Base-by-base conservation (phyloP, 1,139 yeast genomes). In the Sugiyamaella pinicola region DNA sequence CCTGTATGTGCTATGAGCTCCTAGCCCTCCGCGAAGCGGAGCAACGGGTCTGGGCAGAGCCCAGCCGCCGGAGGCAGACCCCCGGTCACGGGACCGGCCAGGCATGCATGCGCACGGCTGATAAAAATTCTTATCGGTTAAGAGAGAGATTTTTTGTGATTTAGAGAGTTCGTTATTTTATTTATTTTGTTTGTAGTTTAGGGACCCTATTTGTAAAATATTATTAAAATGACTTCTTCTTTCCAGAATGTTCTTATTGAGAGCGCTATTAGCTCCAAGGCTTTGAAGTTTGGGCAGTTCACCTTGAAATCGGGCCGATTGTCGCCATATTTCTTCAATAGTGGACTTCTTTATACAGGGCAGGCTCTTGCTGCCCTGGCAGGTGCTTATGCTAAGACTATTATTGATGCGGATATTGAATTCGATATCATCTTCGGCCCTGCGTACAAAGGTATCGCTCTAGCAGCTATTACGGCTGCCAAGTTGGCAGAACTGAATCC, bases 321-420 rank as follows among this genome's bases (percentile, higher is more conserved):
- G 58, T 90, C 98, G n/a, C 99, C 99, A 50, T 93, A 93, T 73
- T 93, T 93, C 69, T 93, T 93, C 82, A 93, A 93, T 76, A 75
- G 91, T 73, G 99, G 99, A 12, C 78, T 85, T 56, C 89, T 91
- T 80, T 82, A 81, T 71, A 83, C 90, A 12, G 97, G 96, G 38
- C 80, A 80, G 61, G 79, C 87, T 58, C 76, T 93, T 58, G 82
- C 90, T 15, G 82, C 83, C 49, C 76, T 93, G 65, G 96, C 96
- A 28, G 80, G 85, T 8, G 87, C 96, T 5, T 93, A 90, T 67
- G 98, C 99, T 47, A 78, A 81, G 58, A 87, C 96, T 38, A 91
- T 93, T 61, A 84, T 90, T 60, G 82, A 81, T 48, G 79, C 93
- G 1, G 90, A 85, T 3, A 68, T 93, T 54, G 85, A 89, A 68